Conservation (phyloP, 176 grass and related monocot species). For the Saccharum officinarum region DNA sequence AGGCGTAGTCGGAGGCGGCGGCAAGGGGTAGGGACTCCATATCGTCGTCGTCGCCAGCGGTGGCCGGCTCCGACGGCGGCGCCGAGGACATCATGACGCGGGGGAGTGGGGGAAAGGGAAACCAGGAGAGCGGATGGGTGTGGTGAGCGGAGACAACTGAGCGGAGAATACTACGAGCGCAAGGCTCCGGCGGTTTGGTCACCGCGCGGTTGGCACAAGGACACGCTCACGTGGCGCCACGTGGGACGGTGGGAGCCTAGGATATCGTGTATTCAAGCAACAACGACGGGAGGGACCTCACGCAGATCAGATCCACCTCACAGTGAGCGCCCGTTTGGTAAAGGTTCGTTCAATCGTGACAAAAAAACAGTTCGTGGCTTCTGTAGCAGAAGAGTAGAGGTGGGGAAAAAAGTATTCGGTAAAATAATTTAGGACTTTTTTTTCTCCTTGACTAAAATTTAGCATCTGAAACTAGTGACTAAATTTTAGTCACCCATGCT, state of each 20-base stretch:
- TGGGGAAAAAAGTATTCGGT: no score
- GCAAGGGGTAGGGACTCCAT: slow-evolving; percentile 78
- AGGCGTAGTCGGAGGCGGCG: slow-evolving; percentile 46
- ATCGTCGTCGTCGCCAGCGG: slow-evolving; percentile 12
- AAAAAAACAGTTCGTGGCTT: no score
- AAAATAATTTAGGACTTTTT: no score
- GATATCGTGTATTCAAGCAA: neutral
- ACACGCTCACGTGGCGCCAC: slow-evolving; percentile 17
- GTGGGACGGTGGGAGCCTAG: neutral
- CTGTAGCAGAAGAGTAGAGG: no score
- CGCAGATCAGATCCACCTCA: no score
- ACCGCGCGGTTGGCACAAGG: slow-evolving; percentile 20
- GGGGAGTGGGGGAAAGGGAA: neutral
- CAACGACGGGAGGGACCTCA: neutral
- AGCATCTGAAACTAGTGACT: no score
- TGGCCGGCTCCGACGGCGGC: neutral
- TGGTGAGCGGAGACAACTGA: neutral
- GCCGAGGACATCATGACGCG: slow-evolving; percentile 36
- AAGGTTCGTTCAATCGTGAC: no score
- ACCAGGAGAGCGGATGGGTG: neutral
- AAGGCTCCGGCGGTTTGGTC: slow-evolving; percentile 18
- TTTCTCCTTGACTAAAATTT: no score
- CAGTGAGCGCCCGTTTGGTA: no score
- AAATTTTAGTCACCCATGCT: no score
- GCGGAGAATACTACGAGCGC: neutral